Evolutionary conservation across 768 basidiomycete species (phyloP).

Genomic region (Cystoderma amianthinum): DNA sequence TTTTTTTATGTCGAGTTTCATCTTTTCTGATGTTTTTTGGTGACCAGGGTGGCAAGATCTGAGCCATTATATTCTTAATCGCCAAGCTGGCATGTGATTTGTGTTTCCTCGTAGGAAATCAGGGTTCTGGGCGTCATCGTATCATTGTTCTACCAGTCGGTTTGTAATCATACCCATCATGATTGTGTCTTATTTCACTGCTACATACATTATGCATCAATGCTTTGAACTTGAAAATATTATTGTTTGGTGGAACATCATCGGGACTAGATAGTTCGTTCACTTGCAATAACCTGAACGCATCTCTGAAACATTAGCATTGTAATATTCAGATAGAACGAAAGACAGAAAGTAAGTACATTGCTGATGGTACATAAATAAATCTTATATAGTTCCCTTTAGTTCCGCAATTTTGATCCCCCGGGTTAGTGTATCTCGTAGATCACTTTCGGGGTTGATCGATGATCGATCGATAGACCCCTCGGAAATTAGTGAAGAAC

Average conservation of each 20-base stretch:
- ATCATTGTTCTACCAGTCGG: constrained; percentile 11
- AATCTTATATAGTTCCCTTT: too few relatives aligned
- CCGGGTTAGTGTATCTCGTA: too few relatives aligned
- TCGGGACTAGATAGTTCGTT: background rate
- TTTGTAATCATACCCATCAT: constrained; percentile 14
- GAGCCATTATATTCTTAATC: constrained; percentile 68
- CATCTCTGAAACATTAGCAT: background rate
- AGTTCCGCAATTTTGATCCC: too few relatives aligned
- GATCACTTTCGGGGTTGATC: too few relatives aligned
- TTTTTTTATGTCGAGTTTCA: constrained; percentile 2
- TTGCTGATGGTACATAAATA: too few relatives aligned
- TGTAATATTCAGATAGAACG: constrained; percentile 13
- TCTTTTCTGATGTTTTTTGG: background rate
- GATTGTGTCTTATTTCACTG: constrained; percentile 10
- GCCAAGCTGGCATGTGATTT: constrained; percentile 57
- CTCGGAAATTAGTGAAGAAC: too few relatives aligned
- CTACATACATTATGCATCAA: constrained; percentile 7
- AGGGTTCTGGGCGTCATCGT: constrained; percentile 8
- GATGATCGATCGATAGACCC: too few relatives aligned
- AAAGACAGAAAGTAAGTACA: constrained; percentile 30
- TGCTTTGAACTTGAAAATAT: background rate
- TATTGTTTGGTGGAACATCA: too few relatives aligned
- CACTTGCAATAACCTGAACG: background rate
- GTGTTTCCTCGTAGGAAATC: constrained; percentile 6
- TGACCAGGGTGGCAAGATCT: constrained; percentile 73